Conservation (phyloP, 495 filamentous ascomycete species). For the Aspergillus homomorphus region DNA sequence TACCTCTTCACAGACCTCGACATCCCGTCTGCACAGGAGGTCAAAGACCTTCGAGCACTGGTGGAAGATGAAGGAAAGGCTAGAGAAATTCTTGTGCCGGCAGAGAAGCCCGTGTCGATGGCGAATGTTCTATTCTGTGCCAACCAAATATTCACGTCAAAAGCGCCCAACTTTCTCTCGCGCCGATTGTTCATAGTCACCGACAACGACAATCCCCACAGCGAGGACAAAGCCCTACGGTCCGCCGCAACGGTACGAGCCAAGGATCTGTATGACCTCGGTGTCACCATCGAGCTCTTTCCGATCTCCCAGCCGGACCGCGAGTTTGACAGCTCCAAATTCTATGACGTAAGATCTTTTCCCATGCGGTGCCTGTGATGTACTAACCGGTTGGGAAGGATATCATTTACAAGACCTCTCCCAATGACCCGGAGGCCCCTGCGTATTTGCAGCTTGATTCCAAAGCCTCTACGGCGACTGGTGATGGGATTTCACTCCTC, state of each 20-base stretch:
- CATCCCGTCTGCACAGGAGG: conserved; percentile 79
- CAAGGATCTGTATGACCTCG: conserved; percentile 93
- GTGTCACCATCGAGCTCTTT: conserved; percentile 90
- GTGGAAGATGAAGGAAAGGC: conserved; percentile 71
- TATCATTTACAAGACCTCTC: conserved; percentile 67
- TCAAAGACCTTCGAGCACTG: conserved; percentile 70
- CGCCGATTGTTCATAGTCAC: conserved; percentile 92
- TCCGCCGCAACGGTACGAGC: conserved; percentile 80
- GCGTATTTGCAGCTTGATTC: conserved; percentile 47
- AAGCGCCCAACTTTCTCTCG: conserved; percentile 89
- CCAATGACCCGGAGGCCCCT: conserved; percentile 65
- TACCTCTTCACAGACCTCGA: conserved; percentile 90
- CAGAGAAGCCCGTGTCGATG: conserved; percentile 72
- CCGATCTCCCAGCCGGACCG: conserved; percentile 74
- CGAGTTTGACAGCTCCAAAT: conserved; percentile 79
- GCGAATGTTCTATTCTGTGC: conserved; percentile 89
- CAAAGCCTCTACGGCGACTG: conserved; percentile 49
- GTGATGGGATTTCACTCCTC: conserved; percentile 76
- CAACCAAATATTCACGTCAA: conserved; percentile 95
- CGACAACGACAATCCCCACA: conserved; percentile 87
- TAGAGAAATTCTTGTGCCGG: conserved; percentile 61
- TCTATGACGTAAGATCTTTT: conserved; percentile 72
- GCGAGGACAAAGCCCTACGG: conserved; percentile 61
- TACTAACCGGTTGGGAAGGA: conserved; percentile 48
- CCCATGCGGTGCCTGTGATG: too few relatives aligned